Evolutionary conservation across 345 rosid species (phyloP).

Genomic region (Cardamine occulta): DNA sequence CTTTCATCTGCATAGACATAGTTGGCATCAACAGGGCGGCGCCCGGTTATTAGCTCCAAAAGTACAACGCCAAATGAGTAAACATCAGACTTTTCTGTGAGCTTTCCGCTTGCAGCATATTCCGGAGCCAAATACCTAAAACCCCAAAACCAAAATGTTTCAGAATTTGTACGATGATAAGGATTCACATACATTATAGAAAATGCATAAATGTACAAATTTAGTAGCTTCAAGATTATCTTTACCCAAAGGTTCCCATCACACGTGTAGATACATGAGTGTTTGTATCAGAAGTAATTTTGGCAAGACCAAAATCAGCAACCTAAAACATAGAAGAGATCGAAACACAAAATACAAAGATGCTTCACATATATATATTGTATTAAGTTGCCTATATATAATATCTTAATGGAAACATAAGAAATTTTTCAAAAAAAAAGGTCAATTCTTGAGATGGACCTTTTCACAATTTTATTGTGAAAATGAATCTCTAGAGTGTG

Average conservation of each 20-base stretch:
- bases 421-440: too few relatives aligned
- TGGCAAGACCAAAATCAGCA: conserved; percentile 94
- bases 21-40: conserved; percentile 67
- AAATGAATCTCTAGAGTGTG: too few relatives aligned
- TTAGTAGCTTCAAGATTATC: conserved; percentile 1
- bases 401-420: too few relatives aligned
- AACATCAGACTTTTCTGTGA: conserved; percentile 84
- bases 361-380: neutral
- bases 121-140: conserved; percentile 86
- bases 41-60: conserved; percentile 81
- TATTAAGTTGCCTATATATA: too few relatives aligned
- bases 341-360: conserved; percentile 8
- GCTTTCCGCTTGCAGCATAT: conserved; percentile 86
- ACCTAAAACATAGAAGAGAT: conserved; percentile 11
- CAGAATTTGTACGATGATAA: neutral
- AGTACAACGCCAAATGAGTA: conserved; percentile 89
- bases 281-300: conserved; percentile 68
- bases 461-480: too few relatives aligned
- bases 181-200: neutral
- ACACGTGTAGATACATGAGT: conserved; percentile 95
- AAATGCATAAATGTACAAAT: neutral
- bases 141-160: neutral
- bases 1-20: conserved; percentile 67
- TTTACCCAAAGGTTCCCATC: conserved; percentile 76
- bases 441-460: too few relatives aligned